Evolutionary conservation across 495 filamentous ascomycete species (phyloP).

Genomic region (Opeltia flavorubescens): DNA sequence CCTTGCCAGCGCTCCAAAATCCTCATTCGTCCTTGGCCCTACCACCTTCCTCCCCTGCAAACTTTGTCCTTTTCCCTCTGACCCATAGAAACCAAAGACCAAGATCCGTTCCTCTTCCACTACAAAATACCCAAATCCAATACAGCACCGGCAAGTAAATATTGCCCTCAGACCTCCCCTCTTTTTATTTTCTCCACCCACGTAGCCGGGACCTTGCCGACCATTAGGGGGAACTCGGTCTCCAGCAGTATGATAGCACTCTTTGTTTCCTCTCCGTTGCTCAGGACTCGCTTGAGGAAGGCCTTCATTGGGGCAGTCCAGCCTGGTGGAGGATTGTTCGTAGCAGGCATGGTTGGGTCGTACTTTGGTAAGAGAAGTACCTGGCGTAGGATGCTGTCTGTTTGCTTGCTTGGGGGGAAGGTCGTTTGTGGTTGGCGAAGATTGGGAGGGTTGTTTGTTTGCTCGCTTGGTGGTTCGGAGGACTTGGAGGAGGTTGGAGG

Average conservation of each 20-base stretch:
- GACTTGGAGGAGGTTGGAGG: neutral
- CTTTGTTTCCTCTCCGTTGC: constrained; percentile 2
- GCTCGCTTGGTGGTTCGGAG: neutral
- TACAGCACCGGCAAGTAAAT: no score
- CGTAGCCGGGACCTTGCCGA: neutral
- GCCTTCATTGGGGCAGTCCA: constrained; percentile 7
- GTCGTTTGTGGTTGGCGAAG: neutral
- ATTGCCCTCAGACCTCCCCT: no score
- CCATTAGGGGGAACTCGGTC: constrained; percentile 10
- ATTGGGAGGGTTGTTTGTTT: neutral
- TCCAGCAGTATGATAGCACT: constrained; percentile 5
- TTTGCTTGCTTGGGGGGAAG: neutral
- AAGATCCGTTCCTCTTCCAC: no score
- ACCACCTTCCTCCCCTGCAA: no score
- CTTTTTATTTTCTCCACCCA: constrained; percentile 1
- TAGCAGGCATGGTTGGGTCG: neutral
- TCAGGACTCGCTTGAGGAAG: constrained; percentile 3
- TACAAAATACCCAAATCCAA: no score
- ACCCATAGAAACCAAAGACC: no score
- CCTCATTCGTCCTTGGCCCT: no score
- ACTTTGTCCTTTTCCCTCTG: no score
- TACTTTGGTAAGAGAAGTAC: neutral
- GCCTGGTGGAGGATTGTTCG: constrained; percentile 2
- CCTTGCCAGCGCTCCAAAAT: no score
- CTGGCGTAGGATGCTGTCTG: neutral